Conservation (phyloP, 352 stramenopile genomes). For the Globisporangium polare region DNA sequence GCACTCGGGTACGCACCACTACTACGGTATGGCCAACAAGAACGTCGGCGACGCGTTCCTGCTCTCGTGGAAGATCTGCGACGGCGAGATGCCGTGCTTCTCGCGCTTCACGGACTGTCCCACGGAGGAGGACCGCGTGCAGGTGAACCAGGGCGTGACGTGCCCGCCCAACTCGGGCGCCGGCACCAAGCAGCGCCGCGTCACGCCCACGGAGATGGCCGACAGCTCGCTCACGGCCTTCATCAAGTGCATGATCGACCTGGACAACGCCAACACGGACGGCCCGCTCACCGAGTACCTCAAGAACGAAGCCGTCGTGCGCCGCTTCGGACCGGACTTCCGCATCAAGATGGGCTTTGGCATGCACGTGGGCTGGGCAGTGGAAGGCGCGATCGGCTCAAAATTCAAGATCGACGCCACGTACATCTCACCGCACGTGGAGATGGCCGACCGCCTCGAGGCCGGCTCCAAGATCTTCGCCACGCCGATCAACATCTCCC, state of each 20-base stretch:
- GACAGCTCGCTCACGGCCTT: constrained; percentile 94
- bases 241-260: constrained; percentile 92
- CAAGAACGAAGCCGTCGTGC: constrained; percentile 64
- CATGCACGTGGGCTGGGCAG: constrained; percentile 95
- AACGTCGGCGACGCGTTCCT: constrained; percentile 92
- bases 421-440: constrained; percentile 95
- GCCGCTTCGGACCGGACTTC: constrained; percentile 76
- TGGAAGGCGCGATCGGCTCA: constrained; percentile 95
- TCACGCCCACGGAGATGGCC: constrained; percentile 88
- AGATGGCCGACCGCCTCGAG: constrained; percentile 93
- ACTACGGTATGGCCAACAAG: constrained; percentile 88
- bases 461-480: constrained; percentile 92
- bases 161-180: constrained; percentile 66
- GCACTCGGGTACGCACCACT: constrained; percentile 81
- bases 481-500: constrained; percentile 80
- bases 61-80: constrained; percentile 92
- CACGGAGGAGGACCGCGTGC: constrained; percentile 64
- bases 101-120: constrained; percentile 75
- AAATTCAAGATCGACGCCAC: constrained; percentile 96
- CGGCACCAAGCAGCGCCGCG: constrained; percentile 55
- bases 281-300: constrained; percentile 71
- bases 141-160: constrained; percentile 66
- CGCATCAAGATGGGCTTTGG: constrained; percentile 93
- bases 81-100: constrained; percentile 77
- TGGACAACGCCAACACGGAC: constrained; percentile 81